Evolutionary conservation across 1,139 yeast species (phyloP).

Genomic region (Pichia sp.): DNA sequence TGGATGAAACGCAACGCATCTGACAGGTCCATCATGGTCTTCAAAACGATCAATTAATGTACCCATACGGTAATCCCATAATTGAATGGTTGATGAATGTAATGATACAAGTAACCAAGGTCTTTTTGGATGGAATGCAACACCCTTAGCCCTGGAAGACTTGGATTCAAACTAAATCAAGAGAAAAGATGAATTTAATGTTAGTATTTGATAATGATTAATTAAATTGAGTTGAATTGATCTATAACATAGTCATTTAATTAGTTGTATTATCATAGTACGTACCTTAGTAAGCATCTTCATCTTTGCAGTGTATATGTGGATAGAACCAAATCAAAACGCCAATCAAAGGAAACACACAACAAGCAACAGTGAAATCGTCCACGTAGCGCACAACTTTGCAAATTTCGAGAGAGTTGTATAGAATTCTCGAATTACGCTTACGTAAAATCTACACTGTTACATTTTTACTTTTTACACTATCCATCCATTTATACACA

Average conservation of each 20-base stretch:
- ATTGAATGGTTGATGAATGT: constrained; percentile 90
- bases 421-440: not conserved
- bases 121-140: constrained; percentile 92
- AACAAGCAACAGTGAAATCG: not conserved
- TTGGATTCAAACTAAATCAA: constrained; percentile 81
- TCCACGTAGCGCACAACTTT: not conserved
- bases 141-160: constrained; percentile 97
- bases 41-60: constrained; percentile 93
- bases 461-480: not conserved
- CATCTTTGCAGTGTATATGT: constrained; percentile 38
- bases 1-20: constrained; percentile 93
- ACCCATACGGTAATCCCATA: constrained; percentile 99
- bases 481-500: not conserved
- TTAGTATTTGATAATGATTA: constrained; percentile 6
- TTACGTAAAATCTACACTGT: not conserved
- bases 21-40: constrained; percentile 97
- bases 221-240: not conserved
- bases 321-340: not conserved
- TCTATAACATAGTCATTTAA: not conserved
- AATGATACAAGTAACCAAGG: constrained; percentile 97
- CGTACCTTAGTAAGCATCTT: constrained; percentile 86
- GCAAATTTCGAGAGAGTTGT: not conserved
- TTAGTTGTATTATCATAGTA: not conserved
- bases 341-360: not conserved
- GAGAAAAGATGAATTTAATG: not conserved